phyloP scores from a whole-genome alignment of 2,329 filamentous ascomycete species.

The Diaporthe sp. region DNA sequence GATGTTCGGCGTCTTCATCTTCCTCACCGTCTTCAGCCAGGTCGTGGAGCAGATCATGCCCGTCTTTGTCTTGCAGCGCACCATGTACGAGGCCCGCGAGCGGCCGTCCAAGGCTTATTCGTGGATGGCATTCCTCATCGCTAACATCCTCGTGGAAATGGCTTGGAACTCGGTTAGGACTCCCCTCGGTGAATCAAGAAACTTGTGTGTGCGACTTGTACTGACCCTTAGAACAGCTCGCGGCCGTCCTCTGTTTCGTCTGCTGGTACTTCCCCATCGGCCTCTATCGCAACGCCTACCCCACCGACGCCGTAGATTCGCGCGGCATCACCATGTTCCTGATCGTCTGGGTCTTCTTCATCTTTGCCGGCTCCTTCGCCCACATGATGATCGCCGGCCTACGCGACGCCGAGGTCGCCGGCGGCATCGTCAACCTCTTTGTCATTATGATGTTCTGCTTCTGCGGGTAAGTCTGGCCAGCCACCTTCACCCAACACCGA shows the following conservation, averaged over 20 bases:
- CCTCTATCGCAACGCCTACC: constrained; percentile 70
- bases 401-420: constrained; percentile 75
- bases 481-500: neutral
- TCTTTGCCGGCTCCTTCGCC: constrained; percentile 77
- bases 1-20: constrained; percentile 79
- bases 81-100: constrained; percentile 79
- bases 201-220: neutral
- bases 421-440: constrained; percentile 75
- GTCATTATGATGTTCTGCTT: constrained; percentile 77
- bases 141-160: constrained; percentile 78
- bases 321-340: constrained; percentile 77
- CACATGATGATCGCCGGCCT: constrained; percentile 75
- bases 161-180: constrained; percentile 73
- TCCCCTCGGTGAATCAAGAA: accelerated
- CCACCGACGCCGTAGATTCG: constrained; percentile 64
- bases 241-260: constrained; percentile 75
- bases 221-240: constrained; percentile 52
- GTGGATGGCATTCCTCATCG: constrained; percentile 77
- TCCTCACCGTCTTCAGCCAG: constrained; percentile 77
- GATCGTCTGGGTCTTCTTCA: constrained; percentile 74
- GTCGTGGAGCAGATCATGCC: constrained; percentile 78
- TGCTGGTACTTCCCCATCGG: constrained; percentile 80
- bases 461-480: constrained; percentile 55
- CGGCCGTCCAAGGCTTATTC: constrained; percentile 77
- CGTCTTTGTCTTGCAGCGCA: constrained; percentile 76